Base-by-base conservation (phyloP, 805 yeast species). In the Komagataella pastoris region DNA sequence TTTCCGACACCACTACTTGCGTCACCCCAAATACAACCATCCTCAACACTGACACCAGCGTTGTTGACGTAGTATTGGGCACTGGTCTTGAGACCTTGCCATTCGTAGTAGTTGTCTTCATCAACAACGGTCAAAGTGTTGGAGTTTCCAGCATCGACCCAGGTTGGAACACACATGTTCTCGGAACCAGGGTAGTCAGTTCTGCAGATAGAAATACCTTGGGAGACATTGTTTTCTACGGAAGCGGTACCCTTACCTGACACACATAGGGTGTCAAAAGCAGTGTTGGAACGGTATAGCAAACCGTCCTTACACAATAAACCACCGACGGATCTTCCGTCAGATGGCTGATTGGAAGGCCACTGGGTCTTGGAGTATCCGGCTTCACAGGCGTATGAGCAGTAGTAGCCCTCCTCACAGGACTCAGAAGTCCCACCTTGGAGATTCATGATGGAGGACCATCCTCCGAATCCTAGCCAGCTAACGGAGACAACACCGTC, bases 121-220 rank as follows among this genome's bases (percentile, higher is more conserved):
- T 88, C 77, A 56, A 90, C 97, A 58, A 85, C 95, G 51, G 96
- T 76, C 59, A 89, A 72, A 53, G 85, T 83, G 62, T 75, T 68
- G 44, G 76, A 59, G 44, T 72, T 61, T 61, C 96, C 96, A 54
- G 84, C 85, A 40, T 66, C 67, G 51, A 90, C 85, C 56, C 79
- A 73, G 54, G 98, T 90, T 67, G 99, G 98, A 56, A 91, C 77
- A 59, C 83, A 95, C 98, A 91, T 93, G 79, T 89, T 89, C 76
- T 91, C 99, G 57, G 97, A 84, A 74, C 99, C 99, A 65, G 99
- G 99, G 80, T 91, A 91, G 69, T 91, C 99, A 56, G 99, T 91
- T 76, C 97, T 86, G 79, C 99, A 93, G 63, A 93, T 72, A 54
- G 98, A 91, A 61, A 91, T 89, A 51, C 76, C 75, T 54, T 83